Conservation (phyloP, 2,329 filamentous ascomycete genomes). For the Ophioceras dolichostomum region DNA sequence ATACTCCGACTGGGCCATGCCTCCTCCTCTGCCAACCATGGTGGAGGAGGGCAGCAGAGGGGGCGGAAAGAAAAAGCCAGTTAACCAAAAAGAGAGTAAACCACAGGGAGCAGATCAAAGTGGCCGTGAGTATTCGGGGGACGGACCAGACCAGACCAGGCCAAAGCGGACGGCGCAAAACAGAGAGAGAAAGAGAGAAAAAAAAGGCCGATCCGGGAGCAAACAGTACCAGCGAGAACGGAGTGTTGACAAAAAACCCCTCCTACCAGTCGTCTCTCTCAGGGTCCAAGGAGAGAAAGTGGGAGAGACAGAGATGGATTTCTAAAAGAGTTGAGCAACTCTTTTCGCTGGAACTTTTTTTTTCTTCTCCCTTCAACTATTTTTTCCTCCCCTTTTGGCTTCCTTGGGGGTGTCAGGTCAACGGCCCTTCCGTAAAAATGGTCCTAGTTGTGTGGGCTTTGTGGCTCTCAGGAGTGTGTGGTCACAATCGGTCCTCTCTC, state of each 20-base stretch:
- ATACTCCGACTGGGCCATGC: constrained; percentile 35
- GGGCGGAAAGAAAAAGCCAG: not conserved
- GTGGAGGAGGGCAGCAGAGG: constrained; percentile 1
- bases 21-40: constrained; percentile 24
- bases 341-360: too few species aligned
- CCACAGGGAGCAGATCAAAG: not conserved
- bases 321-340: too few species aligned
- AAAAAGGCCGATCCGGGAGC: not conserved
- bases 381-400: too few species aligned
- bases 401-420: too few species aligned
- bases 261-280: too few species aligned
- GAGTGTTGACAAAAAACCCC: too few species aligned
- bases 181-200: not conserved
- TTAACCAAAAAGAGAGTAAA: constrained; percentile 6
- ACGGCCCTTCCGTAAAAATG: too few species aligned
- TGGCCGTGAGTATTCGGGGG: not conserved
- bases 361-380: too few species aligned
- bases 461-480: constrained; percentile 2
- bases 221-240: not conserved
- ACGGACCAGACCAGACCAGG: not conserved
- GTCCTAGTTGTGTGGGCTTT: too few species aligned
- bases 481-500: not conserved
- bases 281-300: too few species aligned
- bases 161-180: not conserved
- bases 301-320: too few species aligned